Conservation (phyloP, 208 protist genomes). For the Novymonas esmeraldas region DNA sequence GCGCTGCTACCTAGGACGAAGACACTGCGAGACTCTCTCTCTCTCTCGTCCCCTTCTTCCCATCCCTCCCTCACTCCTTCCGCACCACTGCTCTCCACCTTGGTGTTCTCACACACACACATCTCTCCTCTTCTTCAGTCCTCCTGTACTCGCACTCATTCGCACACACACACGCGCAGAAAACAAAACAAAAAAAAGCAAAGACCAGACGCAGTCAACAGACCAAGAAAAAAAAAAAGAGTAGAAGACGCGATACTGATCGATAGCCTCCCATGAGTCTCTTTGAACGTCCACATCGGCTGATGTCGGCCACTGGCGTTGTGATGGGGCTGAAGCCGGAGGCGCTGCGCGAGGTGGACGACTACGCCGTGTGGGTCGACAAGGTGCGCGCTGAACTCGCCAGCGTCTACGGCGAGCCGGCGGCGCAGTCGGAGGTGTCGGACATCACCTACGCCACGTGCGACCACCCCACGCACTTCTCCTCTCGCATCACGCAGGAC, state of each 20-base stretch:
- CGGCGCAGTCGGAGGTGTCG: background rate
- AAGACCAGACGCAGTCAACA: too few relatives aligned
- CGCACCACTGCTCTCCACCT: too few relatives aligned
- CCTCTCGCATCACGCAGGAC: conserved; percentile 39
- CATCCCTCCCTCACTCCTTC: too few relatives aligned
- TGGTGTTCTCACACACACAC: background rate
- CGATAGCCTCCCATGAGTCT: too few relatives aligned
- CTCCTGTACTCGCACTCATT: background rate
- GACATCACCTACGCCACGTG: conserved; percentile 58
- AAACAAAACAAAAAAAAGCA: too few relatives aligned
- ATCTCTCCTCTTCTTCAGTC: background rate
- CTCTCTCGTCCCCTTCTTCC: too few relatives aligned
- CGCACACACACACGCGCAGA: background rate
- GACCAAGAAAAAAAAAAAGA: too few relatives aligned
- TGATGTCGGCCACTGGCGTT: conserved; percentile 37
- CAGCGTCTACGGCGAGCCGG: conserved; percentile 39
- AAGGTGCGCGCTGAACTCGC: conserved; percentile 50
- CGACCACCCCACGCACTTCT: conserved; percentile 30
- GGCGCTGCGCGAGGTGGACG: conserved; percentile 36
- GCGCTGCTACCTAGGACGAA: too few relatives aligned
- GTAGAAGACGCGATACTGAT: too few relatives aligned
- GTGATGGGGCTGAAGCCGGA: conserved; percentile 58
- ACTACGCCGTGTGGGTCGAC: conserved; percentile 45
- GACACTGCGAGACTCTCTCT: too few relatives aligned
- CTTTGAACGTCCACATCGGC: conserved; percentile 65